Evolutionary conservation across 768 basidiomycete species (phyloP).

Genomic region (Tricholoma terreum): DNA sequence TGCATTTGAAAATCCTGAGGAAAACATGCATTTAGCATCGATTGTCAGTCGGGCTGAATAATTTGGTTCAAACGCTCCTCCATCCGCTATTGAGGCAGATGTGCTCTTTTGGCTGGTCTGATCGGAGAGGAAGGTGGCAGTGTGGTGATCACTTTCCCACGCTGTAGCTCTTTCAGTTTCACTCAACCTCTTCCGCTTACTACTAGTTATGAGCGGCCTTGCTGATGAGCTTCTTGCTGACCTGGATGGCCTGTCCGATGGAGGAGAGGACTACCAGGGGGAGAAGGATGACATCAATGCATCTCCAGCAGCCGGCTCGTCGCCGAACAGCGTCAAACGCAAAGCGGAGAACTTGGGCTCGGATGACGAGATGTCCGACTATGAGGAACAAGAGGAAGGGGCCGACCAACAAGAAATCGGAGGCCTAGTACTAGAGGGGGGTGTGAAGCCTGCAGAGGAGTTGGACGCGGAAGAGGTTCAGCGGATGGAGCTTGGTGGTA

Average conservation of each 20-base stretch:
- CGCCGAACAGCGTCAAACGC: slow-evolving; percentile 51
- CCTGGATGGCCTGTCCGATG: slow-evolving; percentile 82
- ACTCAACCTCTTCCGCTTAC: neutral
- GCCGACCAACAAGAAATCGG: slow-evolving; percentile 45
- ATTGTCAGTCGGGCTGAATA: too few species aligned
- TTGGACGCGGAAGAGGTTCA: slow-evolving; percentile 92
- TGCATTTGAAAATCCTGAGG: too few species aligned
- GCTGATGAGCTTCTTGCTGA: slow-evolving; percentile 94
- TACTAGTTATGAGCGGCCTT: slow-evolving; percentile 62
- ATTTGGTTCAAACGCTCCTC: too few species aligned
- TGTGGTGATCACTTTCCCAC: neutral
- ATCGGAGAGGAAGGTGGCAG: too few species aligned
- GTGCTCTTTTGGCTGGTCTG: too few species aligned
- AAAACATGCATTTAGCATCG: too few species aligned
- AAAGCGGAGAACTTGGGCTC: slow-evolving; percentile 63
- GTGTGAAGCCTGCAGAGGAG: slow-evolving; percentile 92
- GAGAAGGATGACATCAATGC: slow-evolving; percentile 27
- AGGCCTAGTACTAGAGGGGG: slow-evolving; percentile 77
- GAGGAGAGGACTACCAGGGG: slow-evolving; percentile 44
- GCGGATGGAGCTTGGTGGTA: slow-evolving; percentile 82
- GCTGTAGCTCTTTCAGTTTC: neutral
- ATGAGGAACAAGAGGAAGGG: slow-evolving; percentile 43
- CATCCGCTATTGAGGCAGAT: too few species aligned
- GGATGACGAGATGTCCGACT: slow-evolving; percentile 50
- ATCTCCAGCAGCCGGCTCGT: slow-evolving; percentile 16